Evolutionary conservation across 371 early-diverging fungal genomes (phyloP), one percentile per base, ranked within the genome.

Genomic region (Rhizopus sp.): DNA sequence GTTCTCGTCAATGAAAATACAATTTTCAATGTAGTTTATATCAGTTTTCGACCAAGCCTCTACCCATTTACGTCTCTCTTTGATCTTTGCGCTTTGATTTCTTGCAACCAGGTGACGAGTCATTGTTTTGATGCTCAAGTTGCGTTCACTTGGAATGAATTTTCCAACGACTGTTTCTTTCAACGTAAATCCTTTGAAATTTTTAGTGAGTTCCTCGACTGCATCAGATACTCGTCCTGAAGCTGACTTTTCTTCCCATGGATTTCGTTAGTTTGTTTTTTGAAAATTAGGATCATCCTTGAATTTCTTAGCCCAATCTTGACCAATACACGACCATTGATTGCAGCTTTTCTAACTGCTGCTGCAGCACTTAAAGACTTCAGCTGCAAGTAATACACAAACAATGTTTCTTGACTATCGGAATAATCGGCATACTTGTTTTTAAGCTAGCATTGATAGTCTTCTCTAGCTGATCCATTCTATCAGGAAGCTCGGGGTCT

Each of bases 11-110:
- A 46, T 32, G n/a, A 56, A 48, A 56, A 16, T 35, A 45, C 46
- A 15, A n/a, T n/a, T 48, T 48, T 38, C 35, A 23, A 16, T 57
- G 44, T 50, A 57, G 50, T 42, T 13, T 42, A 57, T 53, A 40
- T 16, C 49, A 38, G 48, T 49, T 16, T 38, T 56, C 16, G 57
- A 48, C 50, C 40, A 56, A 56, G 57, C 13, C 39, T 56, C 35
- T 0, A 32, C 50, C 50, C 41, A 56, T 39, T 56, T 49, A 48
- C 10, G 33, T 56, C 57, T 56, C 9, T 56, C 48, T 48, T 38
- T 48, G 31, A 48, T 49, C 30, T 49, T 56, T 13, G n/a, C 57
- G 49, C 29, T 40, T 56, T 56, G 48, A 42, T 50, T 50, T 55
- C 30, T 55, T 13, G 53, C 53, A 32, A 23, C 42, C 4, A 42